Conservation (phyloP, 768 basidiomycete genomes). For the Mycena latifolia region DNA sequence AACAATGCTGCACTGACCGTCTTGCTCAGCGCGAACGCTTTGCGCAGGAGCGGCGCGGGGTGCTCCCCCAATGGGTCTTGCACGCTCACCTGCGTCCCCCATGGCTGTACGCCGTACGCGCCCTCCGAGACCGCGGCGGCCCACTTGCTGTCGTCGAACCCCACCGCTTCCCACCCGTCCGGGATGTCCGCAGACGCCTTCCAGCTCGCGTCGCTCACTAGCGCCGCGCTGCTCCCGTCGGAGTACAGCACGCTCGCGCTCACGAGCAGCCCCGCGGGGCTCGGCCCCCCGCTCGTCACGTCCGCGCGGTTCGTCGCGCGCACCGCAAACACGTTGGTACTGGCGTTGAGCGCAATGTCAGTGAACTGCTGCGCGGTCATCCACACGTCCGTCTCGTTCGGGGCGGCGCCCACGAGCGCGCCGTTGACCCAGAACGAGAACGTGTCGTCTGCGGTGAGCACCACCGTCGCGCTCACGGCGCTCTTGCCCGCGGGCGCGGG, state of each 20-base stretch:
- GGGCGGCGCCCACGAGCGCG: slow-evolving; percentile 33
- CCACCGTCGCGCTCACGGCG: slow-evolving; percentile 35
- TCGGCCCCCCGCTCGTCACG: slow-evolving; percentile 29
- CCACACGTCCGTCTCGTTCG: slow-evolving; percentile 36
- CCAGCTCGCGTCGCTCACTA: slow-evolving; percentile 43
- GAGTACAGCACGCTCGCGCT: slow-evolving; percentile 39
- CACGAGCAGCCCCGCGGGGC: slow-evolving; percentile 42
- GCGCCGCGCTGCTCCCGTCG: slow-evolving; percentile 34
- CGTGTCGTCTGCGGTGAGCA: slow-evolving; percentile 45
- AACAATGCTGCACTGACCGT: neutral
- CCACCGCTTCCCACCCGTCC: slow-evolving; percentile 34
- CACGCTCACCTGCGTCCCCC: slow-evolving; percentile 39
- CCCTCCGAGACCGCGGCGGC: slow-evolving; percentile 36
- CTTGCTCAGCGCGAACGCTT: slow-evolving; percentile 36
- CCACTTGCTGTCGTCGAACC: slow-evolving; percentile 41
- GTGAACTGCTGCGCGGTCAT: slow-evolving; percentile 37
- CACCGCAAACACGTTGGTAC: slow-evolving; percentile 37
- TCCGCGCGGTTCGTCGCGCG: slow-evolving; percentile 39
- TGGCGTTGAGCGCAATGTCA: slow-evolving; percentile 14
- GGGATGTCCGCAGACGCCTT: slow-evolving; percentile 22
- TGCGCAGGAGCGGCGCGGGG: slow-evolving; percentile 45
- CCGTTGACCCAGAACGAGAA: slow-evolving; percentile 47
- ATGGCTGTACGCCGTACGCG: slow-evolving; percentile 39
- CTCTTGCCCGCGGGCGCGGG: slow-evolving; percentile 38
- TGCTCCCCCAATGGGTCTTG: slow-evolving; percentile 43